Evolutionary conservation across 495 filamentous ascomycete genomes (phyloP).

Genomic region (Terfezia claveryi): DNA sequence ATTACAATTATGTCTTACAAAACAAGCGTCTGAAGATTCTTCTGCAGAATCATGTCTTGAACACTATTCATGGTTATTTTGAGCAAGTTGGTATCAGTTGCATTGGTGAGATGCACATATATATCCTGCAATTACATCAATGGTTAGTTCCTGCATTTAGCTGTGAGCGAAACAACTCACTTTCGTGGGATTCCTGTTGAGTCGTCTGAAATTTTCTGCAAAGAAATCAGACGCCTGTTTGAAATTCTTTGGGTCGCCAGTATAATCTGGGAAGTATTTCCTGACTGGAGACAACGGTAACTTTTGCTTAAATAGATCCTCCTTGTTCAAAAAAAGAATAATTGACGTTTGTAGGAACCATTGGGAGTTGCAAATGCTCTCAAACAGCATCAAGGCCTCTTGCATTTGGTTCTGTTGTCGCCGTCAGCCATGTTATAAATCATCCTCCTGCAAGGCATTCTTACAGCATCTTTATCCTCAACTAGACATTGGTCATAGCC

Average conservation of each 20-base stretch:
- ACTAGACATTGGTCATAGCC: constrained; percentile 95
- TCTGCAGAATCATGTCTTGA: constrained; percentile 98
- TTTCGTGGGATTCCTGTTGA: constrained; percentile 65
- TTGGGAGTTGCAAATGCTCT: constrained; percentile 88
- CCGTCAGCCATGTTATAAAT: neutral
- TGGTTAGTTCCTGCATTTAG: neutral
- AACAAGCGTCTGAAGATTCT: constrained; percentile 84
- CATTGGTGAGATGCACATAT: constrained; percentile 85
- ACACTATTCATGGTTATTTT: constrained; percentile 96
- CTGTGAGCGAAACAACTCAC: neutral
- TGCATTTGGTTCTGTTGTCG: constrained; percentile 91
- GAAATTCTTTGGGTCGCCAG: constrained; percentile 32
- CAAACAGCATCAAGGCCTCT: constrained; percentile 93
- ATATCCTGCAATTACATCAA: constrained; percentile 33
- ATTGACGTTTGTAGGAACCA: constrained; percentile 95
- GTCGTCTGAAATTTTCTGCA: constrained; percentile 65
- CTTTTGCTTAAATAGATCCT: constrained; percentile 90
- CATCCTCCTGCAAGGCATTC: constrained; percentile 18
- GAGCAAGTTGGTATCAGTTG: constrained; percentile 81
- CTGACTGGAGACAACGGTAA: constrained; percentile 57
- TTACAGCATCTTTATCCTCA: constrained; percentile 89
- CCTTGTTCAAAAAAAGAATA: constrained; percentile 98
- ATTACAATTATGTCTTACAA: constrained; percentile 34
- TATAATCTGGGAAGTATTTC: constrained; percentile 85
- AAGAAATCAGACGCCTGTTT: constrained; percentile 61